These are phyloP conservation scores for Streptanthus diversifolius DNA, from an alignment of 345 rosid genomes.

Conservation along the genomic window DNA sequence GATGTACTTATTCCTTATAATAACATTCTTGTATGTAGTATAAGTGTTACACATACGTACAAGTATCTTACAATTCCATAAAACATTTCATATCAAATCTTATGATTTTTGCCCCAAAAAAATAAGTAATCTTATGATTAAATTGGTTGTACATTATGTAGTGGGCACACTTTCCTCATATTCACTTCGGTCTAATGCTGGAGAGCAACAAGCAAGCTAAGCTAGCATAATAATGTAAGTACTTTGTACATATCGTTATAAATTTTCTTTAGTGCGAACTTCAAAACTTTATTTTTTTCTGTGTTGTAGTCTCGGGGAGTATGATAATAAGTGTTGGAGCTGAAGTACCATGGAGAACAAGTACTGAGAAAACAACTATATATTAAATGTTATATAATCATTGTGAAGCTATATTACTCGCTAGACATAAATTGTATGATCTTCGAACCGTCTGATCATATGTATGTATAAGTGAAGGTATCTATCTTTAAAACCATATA, in stretches of 20 bases:
- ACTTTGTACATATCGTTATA: background rate
- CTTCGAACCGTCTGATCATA: conserved; percentile 5
- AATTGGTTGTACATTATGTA: conserved; percentile 22
- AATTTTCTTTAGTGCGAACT: background rate
- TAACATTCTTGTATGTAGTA: background rate
- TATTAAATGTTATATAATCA: background rate
- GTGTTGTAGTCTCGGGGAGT: background rate
- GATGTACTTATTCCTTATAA: background rate
- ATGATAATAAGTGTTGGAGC: conserved; percentile 19
- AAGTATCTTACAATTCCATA: background rate
- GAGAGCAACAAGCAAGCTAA: conserved; percentile 68
- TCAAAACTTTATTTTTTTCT: background rate
- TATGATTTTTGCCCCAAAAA: too few relatives aligned
- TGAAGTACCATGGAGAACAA: conserved; percentile 11
- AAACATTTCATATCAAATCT: too few relatives aligned
- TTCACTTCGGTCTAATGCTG: conserved; percentile 81
- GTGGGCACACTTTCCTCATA: conserved; percentile 99
- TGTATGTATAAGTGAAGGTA: background rate
- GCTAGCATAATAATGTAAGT: conserved; percentile 48
- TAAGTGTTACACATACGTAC: background rate
- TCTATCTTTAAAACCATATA: conserved; percentile 7
- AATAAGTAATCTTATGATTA: background rate
- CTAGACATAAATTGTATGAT: conserved; percentile 4
- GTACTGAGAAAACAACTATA: conserved; percentile 8
- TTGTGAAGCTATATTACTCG: background rate